Evolutionary conservation across 441 rosid species (phyloP), one percentile per base, ranked within the genome.

Genomic region (Brassica hybrid): DNA sequence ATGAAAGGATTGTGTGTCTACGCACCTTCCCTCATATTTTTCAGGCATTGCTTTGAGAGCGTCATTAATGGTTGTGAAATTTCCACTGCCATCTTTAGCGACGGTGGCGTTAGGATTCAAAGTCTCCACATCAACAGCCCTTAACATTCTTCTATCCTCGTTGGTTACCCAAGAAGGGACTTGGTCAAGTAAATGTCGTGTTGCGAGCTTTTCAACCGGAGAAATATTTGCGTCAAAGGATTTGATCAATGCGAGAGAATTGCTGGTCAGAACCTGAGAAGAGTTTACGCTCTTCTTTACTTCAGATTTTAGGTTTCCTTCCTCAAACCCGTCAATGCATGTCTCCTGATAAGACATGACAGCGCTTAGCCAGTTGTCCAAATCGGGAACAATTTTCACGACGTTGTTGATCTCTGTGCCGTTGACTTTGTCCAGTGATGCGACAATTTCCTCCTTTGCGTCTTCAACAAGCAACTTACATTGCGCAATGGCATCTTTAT

Each of bases 51-150:
- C 91, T 0, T 64, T 81, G 30, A 93, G 73, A 41, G 98, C 95
- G 13, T 79, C 95, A 4, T 75, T 71, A 68, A 93, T 85, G 18
- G 92, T 88, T 23, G 82, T 83, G 81, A 88, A 93, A 4, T 90
- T 41, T 71, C 97, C 95, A 67, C 91, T 89, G 4, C 92, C 98
- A 69, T 91, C 95, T 80, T 93, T 86, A 0, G 97, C 95, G 16
- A 91, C 95, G 0, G 81, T 80, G 3, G 85, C 85, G 30, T 88
- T 81, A 5, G 95, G 94, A 2, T 43, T 84, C 61, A 83, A 85
- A 60, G 76, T 73, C 0, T 75, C 85, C 7, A 41, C 16, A 18
- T 65, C 70, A 1, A 65, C 71, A 3, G 66, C 86, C 77, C 85
- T 86, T 76, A 90, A 72, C 52, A 90, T 74, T 75, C 94, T 86